A percentile compares a stretch with the other conserved stretches of the same genome.
phyloP scores from a whole-genome alignment of 257 asterid genomes.

The Solanum paucissectum region DNA sequence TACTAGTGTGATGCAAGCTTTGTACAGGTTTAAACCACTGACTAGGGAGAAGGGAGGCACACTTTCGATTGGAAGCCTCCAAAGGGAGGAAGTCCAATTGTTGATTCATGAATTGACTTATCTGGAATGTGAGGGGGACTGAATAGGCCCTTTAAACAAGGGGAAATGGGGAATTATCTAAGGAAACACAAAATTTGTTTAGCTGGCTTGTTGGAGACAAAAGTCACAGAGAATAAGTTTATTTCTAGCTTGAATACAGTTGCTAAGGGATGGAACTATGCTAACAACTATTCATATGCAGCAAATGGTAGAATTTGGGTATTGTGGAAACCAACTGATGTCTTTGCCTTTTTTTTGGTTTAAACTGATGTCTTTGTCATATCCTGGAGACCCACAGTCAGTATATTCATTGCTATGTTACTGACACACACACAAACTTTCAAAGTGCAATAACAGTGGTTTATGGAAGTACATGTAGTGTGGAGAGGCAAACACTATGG shows the following conservation, averaged over 20 bases:
- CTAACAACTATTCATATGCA: neutral
- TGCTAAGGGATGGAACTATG: neutral
- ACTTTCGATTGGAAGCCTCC: too few relatives aligned
- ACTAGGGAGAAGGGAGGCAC: neutral
- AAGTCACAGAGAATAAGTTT: neutral
- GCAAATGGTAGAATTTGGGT: neutral
- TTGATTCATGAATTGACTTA: neutral
- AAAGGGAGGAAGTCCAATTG: neutral
- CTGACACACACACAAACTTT: neutral
- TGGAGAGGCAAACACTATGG: neutral
- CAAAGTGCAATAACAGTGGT: neutral
- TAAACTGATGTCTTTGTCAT: neutral
- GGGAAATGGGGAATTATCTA: neutral
- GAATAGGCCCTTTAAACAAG: neutral
- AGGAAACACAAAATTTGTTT: neutral
- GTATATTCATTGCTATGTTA: neutral
- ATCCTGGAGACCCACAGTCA: neutral
- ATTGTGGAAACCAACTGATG: neutral
- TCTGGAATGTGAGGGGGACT: neutral
- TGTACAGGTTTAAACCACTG: neutral
- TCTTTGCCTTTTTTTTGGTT: too few relatives aligned
- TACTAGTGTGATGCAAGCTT: neutral
- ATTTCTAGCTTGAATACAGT: neutral
- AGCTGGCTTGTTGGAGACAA: neutral
- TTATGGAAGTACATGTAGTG: neutral